Percentiles rank a stretch among this genome's conserved stretches.
Evolutionary conservation across 805 yeast species (phyloP).

Genomic region (Wickerhamiella kazuoi): DNA sequence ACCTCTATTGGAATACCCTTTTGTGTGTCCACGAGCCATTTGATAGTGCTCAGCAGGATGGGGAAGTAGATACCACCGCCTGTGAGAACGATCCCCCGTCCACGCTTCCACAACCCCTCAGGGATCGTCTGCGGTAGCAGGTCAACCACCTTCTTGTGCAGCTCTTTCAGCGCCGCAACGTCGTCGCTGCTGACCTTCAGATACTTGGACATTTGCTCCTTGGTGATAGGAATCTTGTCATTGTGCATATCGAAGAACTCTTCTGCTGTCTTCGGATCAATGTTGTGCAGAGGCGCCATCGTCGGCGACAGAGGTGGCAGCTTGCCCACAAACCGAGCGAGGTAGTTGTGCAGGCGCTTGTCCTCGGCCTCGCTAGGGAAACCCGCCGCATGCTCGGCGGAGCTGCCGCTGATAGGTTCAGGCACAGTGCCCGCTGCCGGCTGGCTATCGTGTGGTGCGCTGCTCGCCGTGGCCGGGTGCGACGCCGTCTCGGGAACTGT

Average conservation of each 20-base stretch:
- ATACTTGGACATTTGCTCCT: conserved; percentile 1
- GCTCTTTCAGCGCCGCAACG: conserved; percentile 2
- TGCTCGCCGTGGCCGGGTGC: too few species aligned
- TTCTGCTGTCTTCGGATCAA: background rate
- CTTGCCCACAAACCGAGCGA: background rate
- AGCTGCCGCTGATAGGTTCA: too few species aligned
- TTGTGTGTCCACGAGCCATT: conserved; percentile 47
- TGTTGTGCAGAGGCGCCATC: background rate
- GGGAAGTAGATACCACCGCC: conserved; percentile 72
- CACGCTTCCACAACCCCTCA: conserved; percentile 12
- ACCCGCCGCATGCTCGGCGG: too few species aligned
- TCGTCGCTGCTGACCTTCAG: conserved; percentile 9
- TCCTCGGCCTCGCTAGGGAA: background rate
- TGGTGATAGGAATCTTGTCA: background rate
- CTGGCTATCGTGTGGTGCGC: too few species aligned
- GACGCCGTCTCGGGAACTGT: too few species aligned
- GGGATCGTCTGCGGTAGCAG: conserved; percentile 6
- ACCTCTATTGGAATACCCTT: conserved; percentile 63
- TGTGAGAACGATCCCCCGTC: conserved; percentile 46
- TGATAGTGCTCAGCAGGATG: conserved; percentile 47
- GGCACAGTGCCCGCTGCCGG: too few species aligned
- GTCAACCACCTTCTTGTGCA: conserved; percentile 7
- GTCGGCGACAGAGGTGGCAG: background rate
- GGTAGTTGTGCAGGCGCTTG: background rate
- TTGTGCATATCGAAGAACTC: background rate